These are phyloP conservation scores for Xylaria digitata DNA, from an alignment of 2,329 filamentous ascomycete genomes.

Conservation along the genomic window DNA sequence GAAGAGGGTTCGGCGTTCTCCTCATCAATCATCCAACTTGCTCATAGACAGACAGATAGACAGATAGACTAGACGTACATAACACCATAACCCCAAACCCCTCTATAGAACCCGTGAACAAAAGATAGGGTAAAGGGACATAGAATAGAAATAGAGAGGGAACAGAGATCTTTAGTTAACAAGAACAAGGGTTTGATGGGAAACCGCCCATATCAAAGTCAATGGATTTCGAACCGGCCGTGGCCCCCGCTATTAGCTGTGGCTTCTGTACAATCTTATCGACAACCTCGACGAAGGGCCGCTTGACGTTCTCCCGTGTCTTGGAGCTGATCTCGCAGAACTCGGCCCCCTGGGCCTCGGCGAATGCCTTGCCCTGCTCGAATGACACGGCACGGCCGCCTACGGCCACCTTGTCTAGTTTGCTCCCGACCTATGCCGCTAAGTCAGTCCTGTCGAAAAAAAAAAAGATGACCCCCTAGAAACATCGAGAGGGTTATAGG, in stretches of 20 bases:
- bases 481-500: too few species aligned
- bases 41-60: conserved; percentile 30
- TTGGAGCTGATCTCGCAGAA: conserved; percentile 68
- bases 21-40: conserved; percentile 20
- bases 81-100: background rate
- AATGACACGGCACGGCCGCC: conserved; percentile 56
- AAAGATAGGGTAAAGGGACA: background rate
- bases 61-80: conserved; percentile 15
- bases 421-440: conserved; percentile 58
- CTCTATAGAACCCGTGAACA: conserved; percentile 12
- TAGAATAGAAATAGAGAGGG: background rate
- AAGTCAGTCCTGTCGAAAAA: conserved; percentile 23
- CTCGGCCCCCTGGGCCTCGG: conserved; percentile 57
- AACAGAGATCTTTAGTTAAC: conserved; percentile 6
- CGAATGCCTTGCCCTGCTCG: conserved; percentile 61
- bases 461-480: background rate
- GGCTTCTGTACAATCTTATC: conserved; percentile 61
- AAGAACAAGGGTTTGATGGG: conserved; percentile 41
- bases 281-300: conserved; percentile 64
- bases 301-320: conserved; percentile 63
- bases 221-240: conserved; percentile 41
- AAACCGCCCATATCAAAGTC: conserved; percentile 47
- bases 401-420: conserved; percentile 59
- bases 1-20: conserved; percentile 38
- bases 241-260: conserved; percentile 53